Conservation (phyloP, 139 green algal genomes). For the Gonium pectorale region DNA sequence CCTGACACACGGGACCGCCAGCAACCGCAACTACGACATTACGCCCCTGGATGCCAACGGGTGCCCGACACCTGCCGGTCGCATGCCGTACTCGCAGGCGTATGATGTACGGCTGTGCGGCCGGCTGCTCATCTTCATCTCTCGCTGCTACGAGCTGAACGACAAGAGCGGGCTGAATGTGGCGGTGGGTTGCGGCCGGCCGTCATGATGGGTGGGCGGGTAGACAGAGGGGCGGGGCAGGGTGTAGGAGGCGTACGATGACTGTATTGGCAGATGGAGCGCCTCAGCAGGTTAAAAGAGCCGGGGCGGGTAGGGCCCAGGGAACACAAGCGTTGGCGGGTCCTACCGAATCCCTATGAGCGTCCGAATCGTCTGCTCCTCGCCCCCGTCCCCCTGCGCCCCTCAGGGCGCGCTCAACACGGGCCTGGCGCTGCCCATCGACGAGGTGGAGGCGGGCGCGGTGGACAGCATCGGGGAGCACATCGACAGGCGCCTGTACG, state of each 20-base stretch:
- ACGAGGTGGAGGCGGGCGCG: constrained; percentile 50
- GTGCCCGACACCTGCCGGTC: too few species aligned
- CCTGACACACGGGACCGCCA: too few species aligned
- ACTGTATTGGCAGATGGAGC: too few species aligned
- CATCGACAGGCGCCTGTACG: constrained; percentile 67
- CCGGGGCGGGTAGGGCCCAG: too few species aligned
- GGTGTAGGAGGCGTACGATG: too few species aligned
- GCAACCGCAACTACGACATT: too few species aligned
- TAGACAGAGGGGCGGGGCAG: too few species aligned
- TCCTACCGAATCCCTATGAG: too few species aligned
- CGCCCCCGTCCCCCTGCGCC: background rate
- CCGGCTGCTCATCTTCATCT: constrained; percentile 63
- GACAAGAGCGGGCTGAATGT: constrained; percentile 62
- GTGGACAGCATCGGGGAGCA: constrained; percentile 43
- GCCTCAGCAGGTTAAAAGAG: too few species aligned
- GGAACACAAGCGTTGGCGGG: background rate
- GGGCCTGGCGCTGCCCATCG: constrained; percentile 49
- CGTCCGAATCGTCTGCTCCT: background rate
- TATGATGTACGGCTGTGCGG: constrained; percentile 56
- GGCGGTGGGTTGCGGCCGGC: background rate
- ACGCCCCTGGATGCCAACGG: too few species aligned
- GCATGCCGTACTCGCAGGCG: constrained; percentile 7
- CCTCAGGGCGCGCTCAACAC: constrained; percentile 47
- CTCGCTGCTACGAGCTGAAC: constrained; percentile 50
- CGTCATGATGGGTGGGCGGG: too few species aligned